Evolutionary conservation across 1,284 basidiomycete genomes (phyloP), one percentile per base, ranked within the genome.

Genomic region (Cutaneotrichosporon cyanovorans): DNA sequence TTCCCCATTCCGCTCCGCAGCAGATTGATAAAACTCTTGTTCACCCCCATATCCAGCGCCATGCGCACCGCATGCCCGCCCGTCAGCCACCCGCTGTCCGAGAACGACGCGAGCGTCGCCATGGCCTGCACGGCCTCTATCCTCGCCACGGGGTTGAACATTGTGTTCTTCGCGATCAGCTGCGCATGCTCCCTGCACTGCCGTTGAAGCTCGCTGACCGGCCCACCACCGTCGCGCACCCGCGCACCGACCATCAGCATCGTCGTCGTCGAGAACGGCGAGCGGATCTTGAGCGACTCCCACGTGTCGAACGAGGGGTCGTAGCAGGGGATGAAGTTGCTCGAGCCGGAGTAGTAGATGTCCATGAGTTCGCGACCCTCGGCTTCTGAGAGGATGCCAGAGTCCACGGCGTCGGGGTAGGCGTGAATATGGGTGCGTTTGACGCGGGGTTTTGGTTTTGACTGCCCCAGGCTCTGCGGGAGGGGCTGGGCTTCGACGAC

Each of bases 221-320:
- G 60, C 8, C 63, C 84, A 62, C 88, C 88, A 22, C 87, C 87
- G 63, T 92, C 89, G 45, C 85, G 79, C 22, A 90, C 85, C 45
- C 84, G 80, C 9, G 87, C 83, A 6, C 86, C 89, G 21, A 90
- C 85, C 82, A 88, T 87, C 61, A 88, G 87, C 31, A 93, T 89
- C 28, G 81, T 80, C 55, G 90, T 81, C 37, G 72, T 59, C 11
- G 61, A 66, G 50, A 71, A 73, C 0, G 72, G 72, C 5, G 67
- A 68, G 25, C 71, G 56, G 15, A 58, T 31, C n/a, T 65, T 62
- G 15, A 70, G 56, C 60, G 63, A 60, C 20, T 90, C 85, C 71
- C 80, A 91, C 0, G 86, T 87, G 65, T 92, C 88, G 18, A 78
- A 74, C 33, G 73, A 76, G 4, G 76, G 78, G 68, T 92, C 87